Evolutionary conservation across 305 asterid genomes (phyloP), one percentile per base, ranked within the genome.

Genomic region (Fraxinus sp.): DNA sequence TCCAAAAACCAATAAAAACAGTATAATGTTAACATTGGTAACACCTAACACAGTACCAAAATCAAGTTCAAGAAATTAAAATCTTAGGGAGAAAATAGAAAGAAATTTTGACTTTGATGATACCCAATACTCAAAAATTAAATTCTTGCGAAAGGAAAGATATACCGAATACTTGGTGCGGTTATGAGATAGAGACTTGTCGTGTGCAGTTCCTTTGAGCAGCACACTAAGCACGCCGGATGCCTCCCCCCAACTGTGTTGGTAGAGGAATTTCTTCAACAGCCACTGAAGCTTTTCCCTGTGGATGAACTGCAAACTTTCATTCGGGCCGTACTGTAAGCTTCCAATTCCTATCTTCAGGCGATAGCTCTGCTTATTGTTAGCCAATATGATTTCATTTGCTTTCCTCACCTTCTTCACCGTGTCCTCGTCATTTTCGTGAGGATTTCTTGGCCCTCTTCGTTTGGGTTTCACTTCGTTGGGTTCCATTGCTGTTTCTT

Each of bases 171-270:
- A 94, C 88, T 95, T 94, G 64, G 83, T 79, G 1, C 95, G 97
- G 85, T 89, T 95, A 62, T 87, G 83, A 0, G 86, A 75, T 7
- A 83, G 1, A 41, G 97, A 88, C 1, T 6, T 52, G 78, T 93
- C 95, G 2, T 39, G 82, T 22, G 78, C 49, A 28, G 91, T 86
- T 20, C 86, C 97, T 79, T 87, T 90, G 79, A 92, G 89, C 89
- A 95, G 91, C 39, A 91, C 92, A 18, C 94, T 89, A 77, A 95
- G 55, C 22, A 90, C 94, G 57, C 97, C 98, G 81, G 95, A 84
- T 32, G 97, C 97, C 83, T 92, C 97, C 9, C 30, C 82, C 98
- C 95, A 95, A 77, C 91, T 91, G n/a, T 86, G 94, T 72, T 75
- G 84, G 73, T 49, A 82, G 55, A 88, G 59, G 64, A 92, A 90